Evolutionary conservation across 2,329 filamentous ascomycete species (phyloP), one percentile per base, ranked within the genome.

Genomic region (Whalleya microplaca): DNA sequence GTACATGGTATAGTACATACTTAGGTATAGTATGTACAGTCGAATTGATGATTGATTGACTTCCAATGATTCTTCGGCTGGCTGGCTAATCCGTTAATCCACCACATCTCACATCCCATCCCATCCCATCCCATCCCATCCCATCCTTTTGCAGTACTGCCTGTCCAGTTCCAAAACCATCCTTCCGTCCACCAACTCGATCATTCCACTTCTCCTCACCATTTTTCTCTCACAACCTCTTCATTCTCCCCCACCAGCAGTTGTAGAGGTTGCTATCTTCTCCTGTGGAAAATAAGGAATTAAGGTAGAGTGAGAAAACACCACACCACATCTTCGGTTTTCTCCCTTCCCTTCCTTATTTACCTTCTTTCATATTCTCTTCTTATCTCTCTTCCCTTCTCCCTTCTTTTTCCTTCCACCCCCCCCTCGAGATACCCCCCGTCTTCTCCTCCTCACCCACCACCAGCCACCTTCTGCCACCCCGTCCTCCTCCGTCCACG

Each of bases 191-290:
- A 61, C 63, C 60, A 61, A n/a, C 47, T 37, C 48, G 44, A 59
- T 58, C 59, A 64, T 62, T 64, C 64, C 64, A 66, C 62, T 65
- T 66, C 65, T 63, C 65, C 60, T 62, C 60, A 56, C 45, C 55
- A 62, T 56, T 60, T 62, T 65, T 64, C 62, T 64, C 62, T 61
- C 60, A 58, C 45, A 61, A 56, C 64, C 62, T 68, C 41, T 48
- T 40, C n/a, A n/a, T n/a, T n/a, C n/a, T n/a, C 18, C 55, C 60
- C 64, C 61, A 59, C 63, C 43, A 62, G 41, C 53, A 63, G 59
- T 57, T 58, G 58, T 62, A 65, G 65, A 66, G 65, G 64, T 64
- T 61, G 52, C 50, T 53, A 48, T 41, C 49, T 37, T 65, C 51
- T 55, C 61, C 61, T 12, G 10, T 12, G 46, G 56, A 41, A 62